Conservation (phyloP, 495 filamentous ascomycete species). For the Barbatosphaeria neglecta region DNA sequence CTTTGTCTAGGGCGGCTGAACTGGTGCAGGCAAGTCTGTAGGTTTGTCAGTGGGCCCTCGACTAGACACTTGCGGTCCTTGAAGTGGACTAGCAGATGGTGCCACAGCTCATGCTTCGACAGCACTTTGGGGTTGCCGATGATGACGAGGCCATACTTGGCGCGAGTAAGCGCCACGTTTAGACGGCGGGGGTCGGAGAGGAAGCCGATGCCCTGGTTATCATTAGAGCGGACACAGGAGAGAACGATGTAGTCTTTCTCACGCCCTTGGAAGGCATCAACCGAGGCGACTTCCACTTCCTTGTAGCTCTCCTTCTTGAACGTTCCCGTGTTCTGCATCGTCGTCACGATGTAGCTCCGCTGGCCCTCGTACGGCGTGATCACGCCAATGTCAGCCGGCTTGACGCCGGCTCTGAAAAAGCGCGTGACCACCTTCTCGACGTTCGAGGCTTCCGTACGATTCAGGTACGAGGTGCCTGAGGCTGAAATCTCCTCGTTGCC, state of each 20-base stretch:
- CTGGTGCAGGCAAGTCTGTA: constrained; percentile 88
- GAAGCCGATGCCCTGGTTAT: constrained; percentile 98
- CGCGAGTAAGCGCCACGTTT: constrained; percentile 96
- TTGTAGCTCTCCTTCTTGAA: constrained; percentile 99
- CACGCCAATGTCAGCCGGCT: constrained; percentile 84
- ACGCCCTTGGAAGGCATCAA: constrained; percentile 97
- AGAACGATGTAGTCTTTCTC: constrained; percentile 99
- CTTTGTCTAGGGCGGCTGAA: constrained; percentile 88
- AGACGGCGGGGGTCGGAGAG: constrained; percentile 95
- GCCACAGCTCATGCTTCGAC: constrained; percentile 96
- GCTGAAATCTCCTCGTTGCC: constrained; percentile 97
- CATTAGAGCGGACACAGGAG: constrained; percentile 96
- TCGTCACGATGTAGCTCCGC: constrained; percentile 95
- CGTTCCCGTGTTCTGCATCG: constrained; percentile 93
- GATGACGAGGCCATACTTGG: constrained; percentile 91
- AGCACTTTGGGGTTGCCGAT: constrained; percentile 97
- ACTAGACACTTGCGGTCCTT: constrained; percentile 95
- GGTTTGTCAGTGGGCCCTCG: constrained; percentile 89
- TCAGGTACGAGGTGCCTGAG: constrained; percentile 94
- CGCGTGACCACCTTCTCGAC: constrained; percentile 97
- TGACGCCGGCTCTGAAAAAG: constrained; percentile 98
- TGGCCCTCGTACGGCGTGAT: constrained; percentile 99
- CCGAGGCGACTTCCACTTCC: constrained; percentile 95
- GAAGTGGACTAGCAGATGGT: constrained; percentile 91
- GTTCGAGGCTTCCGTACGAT: constrained; percentile 91